Evolutionary conservation across 805 yeast genomes (phyloP).

Genomic region (Metschnikowia sp.): DNA sequence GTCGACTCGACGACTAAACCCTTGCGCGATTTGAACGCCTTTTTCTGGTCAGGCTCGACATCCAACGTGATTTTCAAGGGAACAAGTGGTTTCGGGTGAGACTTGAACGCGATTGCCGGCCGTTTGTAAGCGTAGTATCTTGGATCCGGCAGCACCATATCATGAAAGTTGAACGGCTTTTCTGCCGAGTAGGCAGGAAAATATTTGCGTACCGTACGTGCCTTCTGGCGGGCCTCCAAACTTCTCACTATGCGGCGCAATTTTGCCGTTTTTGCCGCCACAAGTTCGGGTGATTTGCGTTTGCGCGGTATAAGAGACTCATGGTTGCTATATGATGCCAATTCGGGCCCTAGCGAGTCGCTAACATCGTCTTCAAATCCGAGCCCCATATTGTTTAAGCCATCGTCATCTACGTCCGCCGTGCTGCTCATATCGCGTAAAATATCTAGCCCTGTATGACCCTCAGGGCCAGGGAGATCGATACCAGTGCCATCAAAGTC

Average conservation of each 20-base stretch:
- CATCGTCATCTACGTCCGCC: slow-evolving; percentile 19
- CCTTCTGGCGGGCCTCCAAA: slow-evolving; percentile 27
- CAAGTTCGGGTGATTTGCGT: slow-evolving; percentile 14
- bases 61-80: slow-evolving; percentile 63
- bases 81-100: slow-evolving; percentile 41
- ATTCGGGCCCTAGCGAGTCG: slow-evolving; percentile 1
- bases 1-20: slow-evolving; percentile 8
- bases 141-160: slow-evolving; percentile 62
- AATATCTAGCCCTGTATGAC: slow-evolving; percentile 15
- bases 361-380: slow-evolving; percentile 22
- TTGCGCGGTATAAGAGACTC: slow-evolving; percentile 2
- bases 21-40: slow-evolving; percentile 41
- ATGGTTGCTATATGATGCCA: too few species aligned
- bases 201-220: slow-evolving; percentile 40
- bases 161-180: slow-evolving; percentile 59
- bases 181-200: slow-evolving; percentile 62
- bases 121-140: slow-evolving; percentile 49
- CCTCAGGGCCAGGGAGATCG: slow-evolving; percentile 1
- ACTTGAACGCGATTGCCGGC: slow-evolving; percentile 40
- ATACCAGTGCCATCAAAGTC: not conserved
- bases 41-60: slow-evolving; percentile 57
- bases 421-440: slow-evolving; percentile 13
- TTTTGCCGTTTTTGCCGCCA: slow-evolving; percentile 26
- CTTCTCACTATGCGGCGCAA: slow-evolving; percentile 25
- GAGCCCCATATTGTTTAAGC: slow-evolving; percentile 17